These are phyloP conservation scores for Xylariaceae sp. DNA, from an alignment of 2,329 filamentous ascomycete genomes.

Conservation along the genomic window DNA sequence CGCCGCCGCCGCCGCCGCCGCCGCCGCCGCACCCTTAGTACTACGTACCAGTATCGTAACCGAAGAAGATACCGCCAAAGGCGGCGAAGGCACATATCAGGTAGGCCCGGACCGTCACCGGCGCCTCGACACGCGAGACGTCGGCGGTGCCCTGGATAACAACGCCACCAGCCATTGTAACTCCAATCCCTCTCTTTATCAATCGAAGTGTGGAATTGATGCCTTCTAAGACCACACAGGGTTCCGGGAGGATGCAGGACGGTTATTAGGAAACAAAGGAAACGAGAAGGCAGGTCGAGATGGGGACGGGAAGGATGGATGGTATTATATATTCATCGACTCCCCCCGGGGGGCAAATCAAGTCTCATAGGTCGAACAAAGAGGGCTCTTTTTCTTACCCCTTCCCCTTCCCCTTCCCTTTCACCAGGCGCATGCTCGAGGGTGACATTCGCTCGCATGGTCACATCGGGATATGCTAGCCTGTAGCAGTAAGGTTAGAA, in stretches of 20 bases:
- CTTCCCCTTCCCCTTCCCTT: background rate
- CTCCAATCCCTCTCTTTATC: constrained; percentile 12
- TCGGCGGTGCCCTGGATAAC: constrained; percentile 38
- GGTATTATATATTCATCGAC: constrained; percentile 22
- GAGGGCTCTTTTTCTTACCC: too few species aligned
- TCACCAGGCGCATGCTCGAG: background rate
- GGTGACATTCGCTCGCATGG: constrained; percentile 1
- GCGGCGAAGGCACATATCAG: constrained; percentile 65
- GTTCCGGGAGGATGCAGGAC: constrained; percentile 16
- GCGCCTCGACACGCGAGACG: constrained; percentile 58
- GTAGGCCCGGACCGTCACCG: constrained; percentile 64
- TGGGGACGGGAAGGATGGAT: constrained; percentile 16
- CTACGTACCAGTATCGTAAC: constrained; percentile 62
- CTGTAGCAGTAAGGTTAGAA: background rate
- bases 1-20: too few species aligned
- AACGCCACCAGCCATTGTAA: constrained; percentile 29
- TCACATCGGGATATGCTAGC: background rate
- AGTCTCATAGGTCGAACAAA: background rate
- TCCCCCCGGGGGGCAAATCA: background rate
- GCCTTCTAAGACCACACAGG: too few species aligned
- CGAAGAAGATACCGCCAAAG: constrained; percentile 71
- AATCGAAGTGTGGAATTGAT: constrained; percentile 13
- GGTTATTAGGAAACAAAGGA: constrained; percentile 20
- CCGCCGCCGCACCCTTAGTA: background rate
- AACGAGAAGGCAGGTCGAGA: constrained; percentile 8